Evolutionary conservation across 2,329 filamentous ascomycete species (phyloP).

Genomic region (Alternaria conjuncta): DNA sequence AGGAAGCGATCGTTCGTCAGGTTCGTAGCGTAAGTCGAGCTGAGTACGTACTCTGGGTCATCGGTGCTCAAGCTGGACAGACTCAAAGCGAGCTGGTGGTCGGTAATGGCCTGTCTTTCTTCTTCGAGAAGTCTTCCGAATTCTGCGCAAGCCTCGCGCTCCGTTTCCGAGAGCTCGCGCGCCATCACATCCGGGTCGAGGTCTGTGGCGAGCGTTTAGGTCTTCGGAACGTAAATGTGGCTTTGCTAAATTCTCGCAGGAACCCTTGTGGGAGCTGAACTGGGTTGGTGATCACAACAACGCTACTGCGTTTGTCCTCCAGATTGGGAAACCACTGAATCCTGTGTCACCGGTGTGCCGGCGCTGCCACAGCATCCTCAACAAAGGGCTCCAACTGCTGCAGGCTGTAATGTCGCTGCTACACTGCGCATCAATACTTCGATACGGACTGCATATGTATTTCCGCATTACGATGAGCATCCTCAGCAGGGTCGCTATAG

Average conservation of each 20-base stretch:
- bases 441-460: background rate
- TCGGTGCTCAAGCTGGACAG: conserved; percentile 1
- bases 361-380: background rate
- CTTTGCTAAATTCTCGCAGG: too few relatives aligned
- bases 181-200: background rate
- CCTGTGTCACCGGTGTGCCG: background rate
- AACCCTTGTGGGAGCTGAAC: background rate
- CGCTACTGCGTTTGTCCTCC: background rate
- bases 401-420: background rate
- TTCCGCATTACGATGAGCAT: background rate
- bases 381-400: background rate
- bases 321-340: background rate
- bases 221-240: background rate
- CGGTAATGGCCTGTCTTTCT: conserved; percentile 18
- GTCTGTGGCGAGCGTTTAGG: background rate
- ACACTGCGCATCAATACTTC: background rate
- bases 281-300: background rate
- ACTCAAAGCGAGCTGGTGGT: conserved; percentile 19
- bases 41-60: background rate
- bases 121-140: conserved; percentile 16
- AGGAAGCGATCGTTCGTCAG: background rate
- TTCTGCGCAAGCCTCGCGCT: conserved; percentile 7
- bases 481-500: background rate
- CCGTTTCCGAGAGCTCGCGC: background rate
- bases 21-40: conserved; percentile 6